Conservation (phyloP, 1,284 basidiomycete genomes). For the Papiliotrema fonsecae region DNA sequence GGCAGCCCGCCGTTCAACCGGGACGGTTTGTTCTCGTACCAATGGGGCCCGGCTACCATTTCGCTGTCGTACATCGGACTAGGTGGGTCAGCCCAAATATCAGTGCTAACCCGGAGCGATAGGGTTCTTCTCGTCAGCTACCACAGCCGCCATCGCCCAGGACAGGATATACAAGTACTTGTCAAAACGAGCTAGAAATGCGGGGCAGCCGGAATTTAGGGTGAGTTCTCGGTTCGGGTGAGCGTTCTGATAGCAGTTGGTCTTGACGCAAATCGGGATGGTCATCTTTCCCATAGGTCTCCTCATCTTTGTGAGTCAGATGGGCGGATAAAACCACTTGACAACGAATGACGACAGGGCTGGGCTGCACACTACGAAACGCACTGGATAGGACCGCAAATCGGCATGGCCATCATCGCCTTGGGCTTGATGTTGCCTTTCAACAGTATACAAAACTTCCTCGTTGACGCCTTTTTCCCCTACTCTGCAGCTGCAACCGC, state of each 20-base stretch:
- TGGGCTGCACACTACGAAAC: slow-evolving; percentile 44
- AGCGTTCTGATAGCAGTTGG: slow-evolving; percentile 25
- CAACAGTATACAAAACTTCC: slow-evolving; percentile 45
- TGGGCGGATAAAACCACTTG: not conserved
- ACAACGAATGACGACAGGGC: slow-evolving; percentile 9
- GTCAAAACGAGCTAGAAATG: slow-evolving; percentile 20
- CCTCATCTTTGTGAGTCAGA: slow-evolving; percentile 37
- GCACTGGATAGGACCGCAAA: slow-evolving; percentile 46
- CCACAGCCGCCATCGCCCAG: slow-evolving; percentile 44
- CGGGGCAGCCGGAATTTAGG: slow-evolving; percentile 47
- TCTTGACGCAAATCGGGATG: slow-evolving; percentile 50
- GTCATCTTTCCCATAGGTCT: slow-evolving; percentile 49
- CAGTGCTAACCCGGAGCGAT: slow-evolving; percentile 26
- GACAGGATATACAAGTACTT: slow-evolving; percentile 48
- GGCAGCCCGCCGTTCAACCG: slow-evolving; percentile 37
- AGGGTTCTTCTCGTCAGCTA: slow-evolving; percentile 46
- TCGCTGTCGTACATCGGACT: slow-evolving; percentile 49
- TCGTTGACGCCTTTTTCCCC: slow-evolving; percentile 51
- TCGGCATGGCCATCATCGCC: slow-evolving; percentile 37
- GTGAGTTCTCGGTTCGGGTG: slow-evolving; percentile 20
- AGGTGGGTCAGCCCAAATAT: slow-evolving; percentile 13
- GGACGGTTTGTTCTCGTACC: slow-evolving; percentile 44
- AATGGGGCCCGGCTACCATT: slow-evolving; percentile 43
- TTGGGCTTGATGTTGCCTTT: slow-evolving; percentile 47
- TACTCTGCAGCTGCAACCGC: slow-evolving; percentile 51